Evolutionary conservation across 225 moss, liverwort and hornwort genomes (phyloP).

Genomic region (Asterella californica): DNA sequence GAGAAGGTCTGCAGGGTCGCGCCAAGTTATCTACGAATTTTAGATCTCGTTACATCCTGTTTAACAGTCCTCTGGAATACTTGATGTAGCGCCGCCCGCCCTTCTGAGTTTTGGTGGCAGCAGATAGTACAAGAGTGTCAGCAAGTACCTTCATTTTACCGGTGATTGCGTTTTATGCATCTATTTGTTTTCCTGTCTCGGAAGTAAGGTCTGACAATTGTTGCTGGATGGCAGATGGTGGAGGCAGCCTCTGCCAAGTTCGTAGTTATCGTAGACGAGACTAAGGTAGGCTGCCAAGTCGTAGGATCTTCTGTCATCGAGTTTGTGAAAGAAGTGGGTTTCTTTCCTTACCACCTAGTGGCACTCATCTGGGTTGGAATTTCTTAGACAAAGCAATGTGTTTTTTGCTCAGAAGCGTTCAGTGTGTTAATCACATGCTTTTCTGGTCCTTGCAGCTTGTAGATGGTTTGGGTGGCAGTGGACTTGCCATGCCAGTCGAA

Average conservation of each 20-base stretch:
- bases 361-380: background rate
- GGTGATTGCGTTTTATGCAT: background rate
- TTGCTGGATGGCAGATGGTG: slow-evolving; percentile 63
- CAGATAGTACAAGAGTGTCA: background rate
- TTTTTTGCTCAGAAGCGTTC: background rate
- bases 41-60: background rate
- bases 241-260: slow-evolving; percentile 81
- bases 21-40: too few relatives aligned
- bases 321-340: background rate
- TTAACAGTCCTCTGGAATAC: background rate
- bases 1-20: slow-evolving; percentile 54
- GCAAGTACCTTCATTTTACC: background rate
- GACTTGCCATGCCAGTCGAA: slow-evolving; percentile 85
- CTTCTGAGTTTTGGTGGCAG: too few relatives aligned
- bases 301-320: background rate
- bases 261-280: slow-evolving; percentile 85
- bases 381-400: background rate
- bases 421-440: background rate
- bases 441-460: slow-evolving; percentile 51
- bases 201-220: background rate
- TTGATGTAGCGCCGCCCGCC: background rate
- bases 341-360: too few relatives aligned
- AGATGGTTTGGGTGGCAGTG: slow-evolving; percentile 83
- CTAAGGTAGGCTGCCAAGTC: slow-evolving; percentile 49
- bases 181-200: background rate